phyloP scores from a whole-genome alignment of 2,329 filamentous ascomycete species.

The Sphaerostilbella broomeana region DNA sequence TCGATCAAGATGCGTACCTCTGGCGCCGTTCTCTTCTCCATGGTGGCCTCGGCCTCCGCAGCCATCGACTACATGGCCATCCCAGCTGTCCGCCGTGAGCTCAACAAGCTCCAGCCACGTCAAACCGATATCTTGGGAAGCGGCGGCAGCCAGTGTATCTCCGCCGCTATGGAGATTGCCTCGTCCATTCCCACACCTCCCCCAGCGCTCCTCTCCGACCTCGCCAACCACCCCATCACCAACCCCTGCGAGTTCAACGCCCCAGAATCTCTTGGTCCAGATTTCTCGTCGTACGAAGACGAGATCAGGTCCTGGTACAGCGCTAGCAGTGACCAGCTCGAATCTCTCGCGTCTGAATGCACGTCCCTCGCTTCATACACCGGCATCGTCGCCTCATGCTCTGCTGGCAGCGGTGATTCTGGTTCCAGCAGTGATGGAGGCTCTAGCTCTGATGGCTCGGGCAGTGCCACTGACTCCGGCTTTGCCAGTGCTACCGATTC shows the following conservation, averaged over 20 bases:
- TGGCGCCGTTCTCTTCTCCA: constrained; percentile 20
- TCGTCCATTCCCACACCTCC: constrained; percentile 26
- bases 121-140: constrained; percentile 15
- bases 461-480: constrained; percentile 7
- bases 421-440: no score
- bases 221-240: constrained; percentile 19
- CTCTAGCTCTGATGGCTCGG: constrained; percentile 8
- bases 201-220: constrained; percentile 22
- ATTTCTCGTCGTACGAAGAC: constrained; percentile 28
- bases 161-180: constrained; percentile 20
- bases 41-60: constrained; percentile 22
- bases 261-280: constrained; percentile 25
- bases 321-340: constrained; percentile 22
- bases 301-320: constrained; percentile 26
- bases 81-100: constrained; percentile 21
- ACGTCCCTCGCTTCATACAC: constrained; percentile 18
- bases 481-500: constrained; percentile 3
- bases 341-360: constrained; percentile 23
- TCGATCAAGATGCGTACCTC: constrained; percentile 24
- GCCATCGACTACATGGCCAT: constrained; percentile 24
- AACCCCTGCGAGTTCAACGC: constrained; percentile 28
- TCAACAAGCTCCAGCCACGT: constrained; percentile 20
- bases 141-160: constrained; percentile 17
- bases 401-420: constrained; percentile 3
- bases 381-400: constrained; percentile 20